Base-by-base conservation (phyloP, 768 basidiomycete genomes). In the Tricholoma saponaceum region DNA sequence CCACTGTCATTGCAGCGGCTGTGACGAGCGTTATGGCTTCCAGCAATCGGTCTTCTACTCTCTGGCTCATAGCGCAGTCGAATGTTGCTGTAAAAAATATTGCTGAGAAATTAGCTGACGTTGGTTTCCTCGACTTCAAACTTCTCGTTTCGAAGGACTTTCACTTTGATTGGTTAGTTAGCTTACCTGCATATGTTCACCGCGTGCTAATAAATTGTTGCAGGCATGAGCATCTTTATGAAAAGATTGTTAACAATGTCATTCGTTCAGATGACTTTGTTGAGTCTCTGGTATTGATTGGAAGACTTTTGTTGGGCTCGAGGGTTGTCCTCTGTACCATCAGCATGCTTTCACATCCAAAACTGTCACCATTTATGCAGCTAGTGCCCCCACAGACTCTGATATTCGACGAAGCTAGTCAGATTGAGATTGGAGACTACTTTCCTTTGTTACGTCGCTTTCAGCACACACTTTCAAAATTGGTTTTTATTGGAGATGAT, bases 61-160 rank as follows among this genome's bases (percentile, higher is more conserved):
- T 88, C 9, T 91, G 86, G 83, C 76, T 91, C 8, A 71, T 85
- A 53, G 85, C 89, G 3, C 87, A 90, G 60, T 86, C 86, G 9
- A 90, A 91, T 68, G 81, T 90, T 54, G 89, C 88, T 30, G 87
- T 91, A 33, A 90, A 88, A 69, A 90, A 90, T 60, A 87, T 90
- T 61, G 89, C 89, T 16, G 87, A 88, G 64, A 90, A 87, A 63
- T 67, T 90, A 12, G 76, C 73, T 2, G 67, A 74, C 1, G 72
- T 79, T 59, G 71, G 68, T 4, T 76, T 85, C 50, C 39, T 65
- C 1, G 59, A 80, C 6, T 90, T 83, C 73, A 86, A 74, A 63
- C 69, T 90, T 0, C 65, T 90, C 1, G 86, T 90, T 16, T 84
- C 88, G 2, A 70, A 71, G 69, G 81, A 83, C 0, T 90, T 90